Evolutionary conservation across 805 yeast genomes (phyloP).

Genomic region (Metschnikowia anglica): DNA sequence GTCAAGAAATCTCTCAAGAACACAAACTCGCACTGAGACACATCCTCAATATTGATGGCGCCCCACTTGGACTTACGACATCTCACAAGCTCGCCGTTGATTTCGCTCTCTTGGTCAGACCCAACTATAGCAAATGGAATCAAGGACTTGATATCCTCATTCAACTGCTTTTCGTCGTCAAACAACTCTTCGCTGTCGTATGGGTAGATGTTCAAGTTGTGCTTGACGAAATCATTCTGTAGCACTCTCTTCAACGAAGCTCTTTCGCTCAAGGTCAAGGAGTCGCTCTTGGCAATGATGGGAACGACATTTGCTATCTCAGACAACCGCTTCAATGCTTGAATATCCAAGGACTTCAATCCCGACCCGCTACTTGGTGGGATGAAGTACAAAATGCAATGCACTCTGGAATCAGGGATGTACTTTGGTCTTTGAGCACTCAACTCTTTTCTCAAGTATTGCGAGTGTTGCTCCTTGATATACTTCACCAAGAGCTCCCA

Average conservation of each 20-base stretch:
- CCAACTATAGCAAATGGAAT: conserved; percentile 96
- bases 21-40: conserved; percentile 92
- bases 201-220: conserved; percentile 81
- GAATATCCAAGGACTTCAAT: conserved; percentile 78
- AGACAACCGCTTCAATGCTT: conserved; percentile 76
- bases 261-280: conserved; percentile 84
- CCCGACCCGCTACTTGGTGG: conserved; percentile 80
- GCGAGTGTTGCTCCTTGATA: conserved; percentile 92
- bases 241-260: conserved; percentile 69
- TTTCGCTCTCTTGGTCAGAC: conserved; percentile 71
- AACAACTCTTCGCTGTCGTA: conserved; percentile 67
- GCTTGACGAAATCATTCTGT: conserved; percentile 72
- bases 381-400: conserved; percentile 86
- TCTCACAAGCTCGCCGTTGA: conserved; percentile 77
- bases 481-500: conserved; percentile 96
- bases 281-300: conserved; percentile 89
- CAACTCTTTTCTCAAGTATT: conserved; percentile 86
- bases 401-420: conserved; percentile 87
- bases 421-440: conserved; percentile 88
- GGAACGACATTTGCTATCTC: conserved; percentile 95
- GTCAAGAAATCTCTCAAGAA: conserved; percentile 91
- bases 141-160: conserved; percentile 66
- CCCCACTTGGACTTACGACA: conserved; percentile 97
- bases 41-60: conserved; percentile 87
- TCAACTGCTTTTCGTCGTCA: conserved; percentile 71